Percentiles rank a stretch among this genome's conserved stretches.
phyloP scores from a whole-genome alignment of 2,329 filamentous ascomycete species.

The Colletotrichum sublineola region DNA sequence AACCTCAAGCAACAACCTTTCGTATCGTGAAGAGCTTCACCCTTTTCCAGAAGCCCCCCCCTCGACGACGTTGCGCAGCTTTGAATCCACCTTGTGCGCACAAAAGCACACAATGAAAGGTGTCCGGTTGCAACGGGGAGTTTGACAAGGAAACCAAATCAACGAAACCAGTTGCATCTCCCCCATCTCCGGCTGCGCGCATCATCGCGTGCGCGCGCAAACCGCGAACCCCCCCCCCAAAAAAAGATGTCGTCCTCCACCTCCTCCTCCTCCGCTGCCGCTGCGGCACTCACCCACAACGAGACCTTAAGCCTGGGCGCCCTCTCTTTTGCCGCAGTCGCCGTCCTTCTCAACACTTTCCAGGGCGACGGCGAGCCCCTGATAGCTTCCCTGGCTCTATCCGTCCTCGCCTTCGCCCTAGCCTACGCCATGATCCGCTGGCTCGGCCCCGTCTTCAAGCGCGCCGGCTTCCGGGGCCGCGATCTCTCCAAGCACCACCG shows the following conservation, averaged over 20 bases:
- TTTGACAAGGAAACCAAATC: conserved; percentile 1
- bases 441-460: conserved; percentile 91
- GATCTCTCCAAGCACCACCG: conserved; percentile 82
- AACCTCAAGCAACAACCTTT: not conserved
- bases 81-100: conserved; percentile 8
- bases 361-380: conserved; percentile 89
- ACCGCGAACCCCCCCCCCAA: conserved; percentile 34
- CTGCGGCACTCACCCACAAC: conserved; percentile 61
- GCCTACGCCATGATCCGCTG: conserved; percentile 91
- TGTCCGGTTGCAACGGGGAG: not conserved
- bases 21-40: conserved; percentile 16
- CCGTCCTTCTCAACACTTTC: conserved; percentile 84
- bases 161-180: not conserved
- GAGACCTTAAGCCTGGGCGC: conserved; percentile 70
- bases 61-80: not conserved
- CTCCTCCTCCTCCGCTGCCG: conserved; percentile 48
- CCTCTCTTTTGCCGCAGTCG: conserved; percentile 77
- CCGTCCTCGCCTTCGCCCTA: conserved; percentile 83
- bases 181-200: not conserved
- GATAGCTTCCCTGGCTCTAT: conserved; percentile 88
- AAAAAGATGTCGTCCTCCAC: conserved; percentile 49
- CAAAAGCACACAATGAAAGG: conserved; percentile 18
- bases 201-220: conserved; percentile 1
- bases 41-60: not conserved
- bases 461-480: conserved; percentile 87